A percentile compares a stretch with the other conserved stretches of the same genome.
Evolutionary conservation across 352 stramenopile species (phyloP).

Genomic region (Phytophthora europaea): DNA sequence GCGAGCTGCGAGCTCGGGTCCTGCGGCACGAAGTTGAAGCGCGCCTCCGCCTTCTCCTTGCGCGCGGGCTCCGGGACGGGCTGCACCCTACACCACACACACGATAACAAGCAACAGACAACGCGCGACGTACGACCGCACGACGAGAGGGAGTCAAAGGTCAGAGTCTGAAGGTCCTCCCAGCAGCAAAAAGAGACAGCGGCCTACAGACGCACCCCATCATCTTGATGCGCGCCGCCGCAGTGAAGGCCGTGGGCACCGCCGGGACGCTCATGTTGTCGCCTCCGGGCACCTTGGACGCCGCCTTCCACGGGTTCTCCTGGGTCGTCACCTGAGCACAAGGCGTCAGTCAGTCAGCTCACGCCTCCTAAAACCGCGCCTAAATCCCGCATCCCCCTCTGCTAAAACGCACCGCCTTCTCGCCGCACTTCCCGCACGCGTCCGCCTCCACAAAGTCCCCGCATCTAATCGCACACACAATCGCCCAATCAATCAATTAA

Average conservation of each 20-base stretch:
- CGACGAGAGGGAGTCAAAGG: conserved; percentile 19
- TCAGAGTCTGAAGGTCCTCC: conserved; percentile 7
- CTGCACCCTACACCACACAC: conserved; percentile 28
- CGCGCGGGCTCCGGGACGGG: conserved; percentile 42
- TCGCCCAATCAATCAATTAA: background rate
- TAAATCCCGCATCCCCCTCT: background rate
- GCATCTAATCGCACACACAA: conserved; percentile 41
- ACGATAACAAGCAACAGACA: conserved; percentile 5
- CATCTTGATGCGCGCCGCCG: conserved; percentile 57
- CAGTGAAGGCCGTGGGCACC: conserved; percentile 74
- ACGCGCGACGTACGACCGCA: conserved; percentile 21
- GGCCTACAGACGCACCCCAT: conserved; percentile 48
- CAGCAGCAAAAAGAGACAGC: background rate
- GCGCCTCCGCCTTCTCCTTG: conserved; percentile 76
- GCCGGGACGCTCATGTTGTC: conserved; percentile 57
- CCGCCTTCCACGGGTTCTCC: conserved; percentile 65
- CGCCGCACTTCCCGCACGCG: conserved; percentile 71
- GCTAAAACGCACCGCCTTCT: conserved; percentile 56
- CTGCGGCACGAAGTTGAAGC: conserved; percentile 85
- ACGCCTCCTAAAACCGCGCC: too few relatives aligned
- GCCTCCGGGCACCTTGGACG: conserved; percentile 46
- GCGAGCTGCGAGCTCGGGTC: conserved; percentile 76
- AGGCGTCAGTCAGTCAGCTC: background rate
- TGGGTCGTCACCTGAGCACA: conserved; percentile 46
- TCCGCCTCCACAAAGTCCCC: conserved; percentile 65